Conservation (phyloP, 306 rosid species). For the Cucumis cinereus region DNA sequence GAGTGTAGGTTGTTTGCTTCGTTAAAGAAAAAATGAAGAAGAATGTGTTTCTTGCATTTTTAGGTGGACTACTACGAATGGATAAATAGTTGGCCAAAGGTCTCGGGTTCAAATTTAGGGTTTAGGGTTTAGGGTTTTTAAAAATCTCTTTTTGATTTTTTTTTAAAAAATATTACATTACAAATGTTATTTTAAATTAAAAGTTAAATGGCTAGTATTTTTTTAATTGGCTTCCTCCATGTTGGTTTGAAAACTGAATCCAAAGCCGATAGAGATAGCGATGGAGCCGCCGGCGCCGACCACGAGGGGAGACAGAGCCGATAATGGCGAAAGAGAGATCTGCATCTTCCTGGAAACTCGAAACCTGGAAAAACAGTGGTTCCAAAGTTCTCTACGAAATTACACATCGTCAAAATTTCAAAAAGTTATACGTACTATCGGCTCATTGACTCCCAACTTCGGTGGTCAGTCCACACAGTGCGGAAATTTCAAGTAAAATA, state of each 20-base stretch:
- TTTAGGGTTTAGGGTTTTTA: too few species aligned
- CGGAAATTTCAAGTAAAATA: not conserved
- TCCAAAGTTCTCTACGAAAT: not conserved
- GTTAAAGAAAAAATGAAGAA: too few species aligned
- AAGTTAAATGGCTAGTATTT: too few species aligned
- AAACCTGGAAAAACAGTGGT: not conserved
- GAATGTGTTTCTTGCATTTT: too few species aligned
- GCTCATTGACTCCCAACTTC: not conserved
- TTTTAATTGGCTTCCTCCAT: not conserved
- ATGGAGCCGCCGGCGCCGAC: not conserved
- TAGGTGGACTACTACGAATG: too few species aligned
- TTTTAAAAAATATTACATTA: too few species aligned
- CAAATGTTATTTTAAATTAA: too few species aligned
- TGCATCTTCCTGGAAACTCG: conserved; percentile 5
- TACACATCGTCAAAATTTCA: not conserved
- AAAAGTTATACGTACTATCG: not conserved
- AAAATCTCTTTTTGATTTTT: too few species aligned
- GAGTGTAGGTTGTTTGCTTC: too few species aligned
- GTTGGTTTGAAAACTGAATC: not conserved
- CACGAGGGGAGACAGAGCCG: not conserved
- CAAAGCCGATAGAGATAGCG: not conserved
- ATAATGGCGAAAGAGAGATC: not conserved
- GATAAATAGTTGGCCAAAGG: too few species aligned
- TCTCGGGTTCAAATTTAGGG: too few species aligned
- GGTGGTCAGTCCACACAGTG: not conserved